Evolutionary conservation across 352 stramenopile species (phyloP).

Genomic region (Globisporangium paroecandrum): DNA sequence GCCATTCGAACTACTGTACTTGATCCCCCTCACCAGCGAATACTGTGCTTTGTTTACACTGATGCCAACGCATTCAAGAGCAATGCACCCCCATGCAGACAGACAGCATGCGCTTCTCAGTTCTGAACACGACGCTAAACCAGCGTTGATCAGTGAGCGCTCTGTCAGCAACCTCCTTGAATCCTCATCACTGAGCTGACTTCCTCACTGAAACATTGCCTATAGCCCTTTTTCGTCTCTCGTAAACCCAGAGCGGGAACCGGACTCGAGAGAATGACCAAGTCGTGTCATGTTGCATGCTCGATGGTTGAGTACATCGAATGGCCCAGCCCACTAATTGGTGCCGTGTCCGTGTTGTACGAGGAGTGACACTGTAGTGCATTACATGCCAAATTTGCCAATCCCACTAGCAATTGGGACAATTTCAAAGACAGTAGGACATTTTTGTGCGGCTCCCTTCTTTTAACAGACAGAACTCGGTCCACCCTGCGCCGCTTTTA

Average conservation of each 20-base stretch:
- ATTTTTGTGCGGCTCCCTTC: background rate
- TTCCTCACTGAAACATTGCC: background rate
- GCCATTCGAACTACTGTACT: too few species aligned
- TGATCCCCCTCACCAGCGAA: too few species aligned
- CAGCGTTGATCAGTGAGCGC: background rate
- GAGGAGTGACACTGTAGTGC: too few species aligned
- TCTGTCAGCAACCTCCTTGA: background rate
- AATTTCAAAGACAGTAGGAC: background rate
- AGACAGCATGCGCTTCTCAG: background rate
- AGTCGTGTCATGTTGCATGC: background rate
- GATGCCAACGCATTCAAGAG: background rate
- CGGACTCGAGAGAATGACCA: background rate
- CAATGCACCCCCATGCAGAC: background rate
- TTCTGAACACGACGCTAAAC: background rate
- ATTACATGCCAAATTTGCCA: too few species aligned
- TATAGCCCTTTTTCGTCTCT: background rate
- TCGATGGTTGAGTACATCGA: too few species aligned
- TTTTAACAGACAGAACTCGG: background rate
- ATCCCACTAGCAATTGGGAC: background rate
- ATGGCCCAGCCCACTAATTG: too few species aligned
- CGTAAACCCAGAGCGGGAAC: background rate
- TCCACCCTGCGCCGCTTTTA: background rate
- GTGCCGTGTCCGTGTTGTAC: too few species aligned
- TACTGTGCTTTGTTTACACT: too few species aligned
- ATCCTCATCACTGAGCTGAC: background rate